These are phyloP conservation scores for Carnegiea gigantea DNA, from an alignment of 179 eudicot species.

Conservation along the genomic window DNA sequence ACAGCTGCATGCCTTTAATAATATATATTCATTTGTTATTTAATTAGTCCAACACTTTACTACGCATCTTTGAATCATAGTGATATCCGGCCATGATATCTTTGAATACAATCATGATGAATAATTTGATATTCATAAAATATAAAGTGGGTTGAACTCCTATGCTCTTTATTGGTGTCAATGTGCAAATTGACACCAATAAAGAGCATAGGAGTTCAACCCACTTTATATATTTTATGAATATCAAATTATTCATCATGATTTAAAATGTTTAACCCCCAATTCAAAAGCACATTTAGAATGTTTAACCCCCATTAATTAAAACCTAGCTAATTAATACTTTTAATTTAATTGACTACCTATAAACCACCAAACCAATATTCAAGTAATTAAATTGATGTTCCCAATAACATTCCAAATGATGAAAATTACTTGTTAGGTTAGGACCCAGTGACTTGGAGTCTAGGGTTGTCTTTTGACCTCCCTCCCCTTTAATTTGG, in stretches of 20 bases:
- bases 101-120: not conserved
- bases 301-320: not conserved
- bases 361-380: too few species aligned
- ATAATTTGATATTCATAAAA: not conserved
- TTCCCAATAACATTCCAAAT: slow-evolving; percentile 4
- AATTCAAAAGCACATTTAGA: slow-evolving; percentile 10
- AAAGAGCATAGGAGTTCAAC: too few species aligned
- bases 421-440: not conserved
- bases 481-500: not conserved
- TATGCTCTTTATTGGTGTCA: not conserved
- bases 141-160: slow-evolving; percentile 5
- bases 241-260: too few species aligned
- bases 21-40: too few species aligned
- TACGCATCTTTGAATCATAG: not conserved
- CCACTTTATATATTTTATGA: too few species aligned
- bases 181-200: not conserved
- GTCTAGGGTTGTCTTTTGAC: slow-evolving; percentile 18
- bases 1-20: too few species aligned
- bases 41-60: too few species aligned
- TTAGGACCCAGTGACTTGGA: not conserved
- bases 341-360: too few species aligned
- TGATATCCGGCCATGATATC: not conserved
- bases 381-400: not conserved
- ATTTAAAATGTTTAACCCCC: not conserved
- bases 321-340: not conserved